phyloP scores from a whole-genome alignment of 208 protist species.

The Plasmodiophora brassicae region DNA sequence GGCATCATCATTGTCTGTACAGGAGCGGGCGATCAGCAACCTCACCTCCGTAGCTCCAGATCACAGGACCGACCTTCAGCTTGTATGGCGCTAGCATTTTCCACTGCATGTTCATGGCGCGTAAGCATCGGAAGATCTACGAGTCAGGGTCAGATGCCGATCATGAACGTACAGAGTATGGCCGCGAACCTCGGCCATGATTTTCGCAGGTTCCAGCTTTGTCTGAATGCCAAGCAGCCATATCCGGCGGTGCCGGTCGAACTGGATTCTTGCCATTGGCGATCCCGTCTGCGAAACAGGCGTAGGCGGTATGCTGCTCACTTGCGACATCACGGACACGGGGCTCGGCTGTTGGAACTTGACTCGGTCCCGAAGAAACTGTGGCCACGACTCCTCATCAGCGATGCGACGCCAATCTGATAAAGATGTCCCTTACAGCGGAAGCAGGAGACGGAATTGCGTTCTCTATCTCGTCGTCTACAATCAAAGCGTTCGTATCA shows the following conservation, averaged over 20 bases:
- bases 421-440: no score
- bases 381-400: neutral
- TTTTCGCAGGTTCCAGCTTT: neutral
- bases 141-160: no score
- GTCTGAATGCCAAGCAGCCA: conserved; percentile 11
- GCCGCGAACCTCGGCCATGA: neutral
- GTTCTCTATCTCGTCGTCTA: neutral
- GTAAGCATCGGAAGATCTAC: neutral
- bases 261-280: no score
- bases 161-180: no score
- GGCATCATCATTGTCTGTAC: neutral
- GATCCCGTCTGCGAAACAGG: no score
- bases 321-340: no score
- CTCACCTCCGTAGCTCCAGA: neutral
- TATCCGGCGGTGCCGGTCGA: neutral
- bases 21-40: neutral
- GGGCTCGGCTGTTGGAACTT: neutral
- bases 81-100: neutral
- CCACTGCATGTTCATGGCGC: conserved; percentile 30
- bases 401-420: neutral
- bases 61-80: neutral
- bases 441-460: neutral
- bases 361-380: neutral
- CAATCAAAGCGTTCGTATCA: neutral
- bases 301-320: no score